Evolutionary conservation across 768 basidiomycete species (phyloP), one percentile per base, ranked within the genome.

Genomic region (Cubamyces lactineus): DNA sequence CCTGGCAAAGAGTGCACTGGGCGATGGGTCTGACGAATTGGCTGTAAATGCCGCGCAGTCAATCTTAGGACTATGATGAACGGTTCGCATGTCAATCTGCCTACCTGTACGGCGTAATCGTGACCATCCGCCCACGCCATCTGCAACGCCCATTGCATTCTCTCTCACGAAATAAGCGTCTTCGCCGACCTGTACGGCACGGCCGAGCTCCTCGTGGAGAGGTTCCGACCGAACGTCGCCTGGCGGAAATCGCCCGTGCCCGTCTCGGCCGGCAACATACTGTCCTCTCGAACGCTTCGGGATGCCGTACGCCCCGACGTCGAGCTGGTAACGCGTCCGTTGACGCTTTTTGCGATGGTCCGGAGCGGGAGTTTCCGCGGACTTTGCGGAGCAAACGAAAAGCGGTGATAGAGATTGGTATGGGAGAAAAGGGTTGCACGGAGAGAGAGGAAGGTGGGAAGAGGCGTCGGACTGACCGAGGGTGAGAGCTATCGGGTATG

Each of bases 61-160:
- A 47, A 21, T 23, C 38, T 23, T 70, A 48, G 43, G 65, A 53
- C 43, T 63, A 62, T 41, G 30, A 30, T 21, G 26, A 16, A 21
- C 30, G 42, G 49, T 8, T 15, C 50, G 40, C 3, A 24, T 38
- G 8, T 53, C 38, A 26, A 28, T 63, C 58, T 12, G 68, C 75
- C 19, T 67, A 80, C 79, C 72, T 58, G 69, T 66, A 38, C 72
- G 73, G 60, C 79, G 73, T 16, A 85, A 81, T 91, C 78, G 74
- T 8, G 87, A 82, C 95, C 94, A 97, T 0, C 95, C 95, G 0
- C 96, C 96, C 0, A 98, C 96, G 30, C 96, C 96, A 71, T 98
- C 96, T 3, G 95, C 93, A 9, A 98, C 89, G 17, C 96, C 96
- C 80, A 98, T 88, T 6, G 93, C 91, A 70, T 94, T 91, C 59